A percentile compares a stretch with the other conserved stretches of the same genome.
Conservation (phyloP, 495 filamentous ascomycete species). For the Schizothecium vesticola region DNA sequence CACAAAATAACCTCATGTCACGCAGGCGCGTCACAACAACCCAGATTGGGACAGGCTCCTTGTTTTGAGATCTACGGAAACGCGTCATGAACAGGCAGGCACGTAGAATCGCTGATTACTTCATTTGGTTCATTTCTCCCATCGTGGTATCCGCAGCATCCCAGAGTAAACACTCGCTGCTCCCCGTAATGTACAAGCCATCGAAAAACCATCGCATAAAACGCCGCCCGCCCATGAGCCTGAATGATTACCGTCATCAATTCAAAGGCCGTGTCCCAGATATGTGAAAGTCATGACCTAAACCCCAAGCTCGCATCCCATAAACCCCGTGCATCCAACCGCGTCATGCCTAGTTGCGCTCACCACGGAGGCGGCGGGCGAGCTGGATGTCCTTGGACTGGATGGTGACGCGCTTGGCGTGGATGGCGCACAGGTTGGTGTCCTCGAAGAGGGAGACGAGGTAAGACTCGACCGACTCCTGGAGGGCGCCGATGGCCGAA, state of each 20-base stretch:
- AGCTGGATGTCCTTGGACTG: constrained; percentile 97
- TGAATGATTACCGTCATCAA: constrained; percentile 26
- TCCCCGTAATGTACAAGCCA: constrained; percentile 36
- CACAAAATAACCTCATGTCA: background rate
- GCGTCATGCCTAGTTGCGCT: constrained; percentile 57
- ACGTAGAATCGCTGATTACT: background rate
- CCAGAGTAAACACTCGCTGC: constrained; percentile 8
- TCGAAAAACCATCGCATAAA: constrained; percentile 30
- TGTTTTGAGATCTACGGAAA: background rate
- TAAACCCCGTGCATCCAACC: constrained; percentile 12
- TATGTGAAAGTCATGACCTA: constrained; percentile 30
- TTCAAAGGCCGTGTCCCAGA: constrained; percentile 17
- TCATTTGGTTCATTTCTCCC: constrained; percentile 6
- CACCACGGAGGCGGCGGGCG: constrained; percentile 91
- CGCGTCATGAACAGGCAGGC: background rate
- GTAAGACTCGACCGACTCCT: constrained; percentile 99
- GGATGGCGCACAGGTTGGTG: constrained; percentile 99
- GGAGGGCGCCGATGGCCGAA: constrained; percentile 98
- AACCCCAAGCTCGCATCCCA: constrained; percentile 18
- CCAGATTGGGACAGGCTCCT: background rate
- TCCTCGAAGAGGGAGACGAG: constrained; percentile 99
- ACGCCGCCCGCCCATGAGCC: constrained; percentile 31
- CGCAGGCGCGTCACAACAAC: background rate
- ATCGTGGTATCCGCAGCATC: constrained; percentile 8
- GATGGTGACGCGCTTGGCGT: constrained; percentile 99